A percentile compares a stretch with the other conserved stretches of the same genome.
phyloP scores from a whole-genome alignment of 495 filamentous ascomycete genomes.

The Extremus antarcticus region DNA sequence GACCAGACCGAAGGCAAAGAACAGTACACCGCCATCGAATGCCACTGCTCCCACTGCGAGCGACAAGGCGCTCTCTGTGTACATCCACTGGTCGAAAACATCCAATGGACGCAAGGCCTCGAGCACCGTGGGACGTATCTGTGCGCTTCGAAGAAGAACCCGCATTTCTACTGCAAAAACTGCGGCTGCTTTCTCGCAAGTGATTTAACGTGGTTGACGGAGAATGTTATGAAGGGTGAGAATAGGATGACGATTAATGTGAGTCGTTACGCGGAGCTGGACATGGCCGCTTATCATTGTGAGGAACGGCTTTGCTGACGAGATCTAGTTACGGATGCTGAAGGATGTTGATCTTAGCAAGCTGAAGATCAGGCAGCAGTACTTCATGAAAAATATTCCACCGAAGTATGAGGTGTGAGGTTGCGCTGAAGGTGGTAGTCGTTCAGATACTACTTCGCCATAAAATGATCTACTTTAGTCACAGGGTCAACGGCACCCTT shows the following conservation, averaged over 20 bases:
- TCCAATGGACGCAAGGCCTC: slow-evolving; percentile 7
- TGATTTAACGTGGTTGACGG: slow-evolving; percentile 4
- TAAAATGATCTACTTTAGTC: too few relatives aligned
- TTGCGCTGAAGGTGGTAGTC: neutral
- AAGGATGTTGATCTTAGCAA: slow-evolving; percentile 10
- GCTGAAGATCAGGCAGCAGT: neutral
- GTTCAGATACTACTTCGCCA: too few relatives aligned
- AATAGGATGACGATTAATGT: slow-evolving; percentile 10
- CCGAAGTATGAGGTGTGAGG: slow-evolving; percentile 5
- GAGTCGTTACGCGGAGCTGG: neutral
- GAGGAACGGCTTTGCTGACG: slow-evolving; percentile 5
- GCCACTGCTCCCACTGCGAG: slow-evolving; percentile 10
- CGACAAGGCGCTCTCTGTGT: slow-evolving; percentile 2
- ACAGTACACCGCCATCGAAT: slow-evolving; percentile 4
- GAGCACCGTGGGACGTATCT: slow-evolving; percentile 4
- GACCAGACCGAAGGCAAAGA: neutral
- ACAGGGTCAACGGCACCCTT: too few relatives aligned
- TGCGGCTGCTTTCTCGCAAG: slow-evolving; percentile 7
- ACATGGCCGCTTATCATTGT: neutral
- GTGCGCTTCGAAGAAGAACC: slow-evolving; percentile 1
- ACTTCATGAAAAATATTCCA: slow-evolving; percentile 3
- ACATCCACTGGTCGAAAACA: slow-evolving; percentile 7
- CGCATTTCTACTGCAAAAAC: slow-evolving; percentile 9
- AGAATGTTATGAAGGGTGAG: neutral
- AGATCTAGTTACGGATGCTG: slow-evolving; percentile 11